These are phyloP conservation scores for Poa pratensis DNA, from an alignment of 176 grass and related monocot species.

Conservation along the genomic window DNA sequence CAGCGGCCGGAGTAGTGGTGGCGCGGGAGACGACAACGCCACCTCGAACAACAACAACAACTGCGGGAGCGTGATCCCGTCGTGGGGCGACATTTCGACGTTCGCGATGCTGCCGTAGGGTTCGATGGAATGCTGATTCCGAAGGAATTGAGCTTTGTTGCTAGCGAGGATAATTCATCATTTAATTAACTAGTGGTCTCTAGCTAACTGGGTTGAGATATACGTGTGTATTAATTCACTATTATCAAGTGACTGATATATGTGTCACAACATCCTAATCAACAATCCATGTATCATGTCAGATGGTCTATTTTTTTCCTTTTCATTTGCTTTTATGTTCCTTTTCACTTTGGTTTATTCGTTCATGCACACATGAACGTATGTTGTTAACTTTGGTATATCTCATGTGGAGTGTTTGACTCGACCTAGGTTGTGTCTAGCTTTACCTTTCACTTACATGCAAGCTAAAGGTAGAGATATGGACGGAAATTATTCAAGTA, in stretches of 20 bases:
- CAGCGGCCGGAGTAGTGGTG: conserved; percentile 34
- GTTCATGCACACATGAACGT: neutral
- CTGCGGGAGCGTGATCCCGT: conserved; percentile 41
- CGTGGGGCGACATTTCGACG: conserved; percentile 56
- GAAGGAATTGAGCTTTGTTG: conserved; percentile 55
- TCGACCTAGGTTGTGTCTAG: neutral
- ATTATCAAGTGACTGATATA: conserved; percentile 22
- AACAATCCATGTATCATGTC: conserved; percentile 32
- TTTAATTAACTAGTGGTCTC: conserved; percentile 25
- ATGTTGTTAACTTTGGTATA: neutral
- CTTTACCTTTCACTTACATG: conserved; percentile 18
- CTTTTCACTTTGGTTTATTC: neutral
- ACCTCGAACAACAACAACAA: conserved; percentile 39
- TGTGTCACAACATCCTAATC: conserved; percentile 39
- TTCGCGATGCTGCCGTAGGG: conserved; percentile 55
- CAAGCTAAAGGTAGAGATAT: neutral
- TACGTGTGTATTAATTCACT: conserved; percentile 7
- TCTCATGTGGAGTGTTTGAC: conserved; percentile 9
- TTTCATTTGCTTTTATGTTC: neutral
- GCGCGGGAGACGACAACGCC: conserved; percentile 25
- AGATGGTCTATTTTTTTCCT: conserved; percentile 16
- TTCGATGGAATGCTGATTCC: conserved; percentile 44
- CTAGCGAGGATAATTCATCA: conserved; percentile 11
- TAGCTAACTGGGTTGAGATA: conserved; percentile 32
- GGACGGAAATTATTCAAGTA: neutral